phyloP scores from a whole-genome alignment of 1,284 basidiomycete genomes.

The Papiliotrema laurentii region DNA sequence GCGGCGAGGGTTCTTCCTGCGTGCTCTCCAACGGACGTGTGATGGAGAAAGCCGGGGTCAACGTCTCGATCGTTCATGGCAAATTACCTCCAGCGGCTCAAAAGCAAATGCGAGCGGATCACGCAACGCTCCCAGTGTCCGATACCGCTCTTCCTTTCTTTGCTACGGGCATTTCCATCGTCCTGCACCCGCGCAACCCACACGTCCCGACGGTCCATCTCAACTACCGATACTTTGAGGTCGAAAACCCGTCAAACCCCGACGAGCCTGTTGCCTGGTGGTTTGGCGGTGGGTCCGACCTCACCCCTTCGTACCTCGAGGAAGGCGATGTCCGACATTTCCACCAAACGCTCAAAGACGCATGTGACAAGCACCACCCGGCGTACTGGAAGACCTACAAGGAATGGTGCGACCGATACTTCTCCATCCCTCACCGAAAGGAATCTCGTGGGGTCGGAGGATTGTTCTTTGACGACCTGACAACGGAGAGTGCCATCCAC shows the following conservation, averaged over 20 bases:
- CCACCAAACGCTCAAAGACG: constrained; percentile 70
- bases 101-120: constrained; percentile 90
- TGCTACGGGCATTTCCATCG: constrained; percentile 84
- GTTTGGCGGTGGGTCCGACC: constrained; percentile 96
- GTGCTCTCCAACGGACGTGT: constrained; percentile 70
- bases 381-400: constrained; percentile 79
- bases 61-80: constrained; percentile 89
- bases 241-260: constrained; percentile 57
- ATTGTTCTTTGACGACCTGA: constrained; percentile 91
- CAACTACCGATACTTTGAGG: constrained; percentile 98
- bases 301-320: constrained; percentile 91
- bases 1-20: constrained; percentile 83
- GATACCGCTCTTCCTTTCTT: constrained; percentile 78
- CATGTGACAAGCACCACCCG: constrained; percentile 69
- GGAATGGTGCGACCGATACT: constrained; percentile 97
- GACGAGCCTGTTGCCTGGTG: constrained; percentile 72
- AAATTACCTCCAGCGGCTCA: constrained; percentile 81
- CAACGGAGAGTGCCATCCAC: constrained; percentile 38
- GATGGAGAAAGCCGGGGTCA: constrained; percentile 95
- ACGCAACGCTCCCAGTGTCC: constrained; percentile 61
- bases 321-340: constrained; percentile 84
- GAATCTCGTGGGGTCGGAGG: constrained; percentile 91
- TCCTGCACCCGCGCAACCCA: constrained; percentile 91
- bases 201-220: constrained; percentile 88
- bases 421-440: constrained; percentile 85